These are phyloP conservation scores for Saccharomyces jurei DNA, from an alignment of 805 yeast species.

Conservation along the genomic window DNA sequence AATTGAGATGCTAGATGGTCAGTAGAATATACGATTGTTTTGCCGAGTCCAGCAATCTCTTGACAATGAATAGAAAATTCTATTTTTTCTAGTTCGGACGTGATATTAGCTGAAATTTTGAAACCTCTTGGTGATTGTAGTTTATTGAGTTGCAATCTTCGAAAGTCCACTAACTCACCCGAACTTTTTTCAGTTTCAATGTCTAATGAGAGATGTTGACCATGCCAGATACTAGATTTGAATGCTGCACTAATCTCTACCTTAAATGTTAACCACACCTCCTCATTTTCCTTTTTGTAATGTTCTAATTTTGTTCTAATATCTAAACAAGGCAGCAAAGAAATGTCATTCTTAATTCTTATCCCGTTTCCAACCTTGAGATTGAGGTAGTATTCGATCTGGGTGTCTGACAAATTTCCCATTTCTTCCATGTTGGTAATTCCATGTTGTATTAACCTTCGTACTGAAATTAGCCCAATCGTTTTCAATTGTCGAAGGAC, in stretches of 20 bases:
- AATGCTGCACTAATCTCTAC: slow-evolving; percentile 18
- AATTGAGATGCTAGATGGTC: slow-evolving; percentile 1
- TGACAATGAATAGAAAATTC: slow-evolving; percentile 32
- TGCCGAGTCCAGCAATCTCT: slow-evolving; percentile 31
- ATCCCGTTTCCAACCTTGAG: slow-evolving; percentile 35
- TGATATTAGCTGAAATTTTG: slow-evolving; percentile 19
- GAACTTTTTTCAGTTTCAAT: slow-evolving; percentile 25
- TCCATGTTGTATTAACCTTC: slow-evolving; percentile 33
- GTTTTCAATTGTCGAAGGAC: slow-evolving; percentile 42
- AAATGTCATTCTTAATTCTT: slow-evolving; percentile 31
- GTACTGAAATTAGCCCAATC: slow-evolving; percentile 36
- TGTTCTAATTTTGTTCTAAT: slow-evolving; percentile 17
- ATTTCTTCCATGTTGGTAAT: slow-evolving; percentile 31
- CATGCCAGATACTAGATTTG: slow-evolving; percentile 28
- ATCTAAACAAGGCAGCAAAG: slow-evolving; percentile 32
- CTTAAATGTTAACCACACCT: slow-evolving; percentile 12
- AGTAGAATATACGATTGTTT: slow-evolving; percentile 4
- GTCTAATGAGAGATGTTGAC: slow-evolving; percentile 27
- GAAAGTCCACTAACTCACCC: slow-evolving; percentile 38
- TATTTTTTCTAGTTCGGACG: slow-evolving; percentile 16
- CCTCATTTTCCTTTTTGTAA: slow-evolving; percentile 2
- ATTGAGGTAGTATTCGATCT: slow-evolving; percentile 37
- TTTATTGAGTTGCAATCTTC: slow-evolving; percentile 31
- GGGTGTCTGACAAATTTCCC: slow-evolving; percentile 21
- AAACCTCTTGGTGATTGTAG: slow-evolving; percentile 23